Percentiles rank a stretch among this genome's conserved stretches.
phyloP scores from a whole-genome alignment of 1,284 basidiomycete species.

The Ceraceosorus bombacis region DNA sequence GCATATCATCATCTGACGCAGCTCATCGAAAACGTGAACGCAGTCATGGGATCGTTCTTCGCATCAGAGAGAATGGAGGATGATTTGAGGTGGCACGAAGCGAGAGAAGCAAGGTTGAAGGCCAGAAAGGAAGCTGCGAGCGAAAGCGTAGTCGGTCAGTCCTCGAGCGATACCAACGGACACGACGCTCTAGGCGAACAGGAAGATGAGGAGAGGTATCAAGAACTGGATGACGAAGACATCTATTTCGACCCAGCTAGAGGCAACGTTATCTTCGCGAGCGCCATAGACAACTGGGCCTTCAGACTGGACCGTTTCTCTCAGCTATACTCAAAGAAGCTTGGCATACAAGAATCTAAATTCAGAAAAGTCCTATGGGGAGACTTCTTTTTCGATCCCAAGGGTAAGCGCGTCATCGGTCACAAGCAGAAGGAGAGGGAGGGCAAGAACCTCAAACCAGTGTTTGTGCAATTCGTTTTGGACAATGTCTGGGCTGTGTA shows the following conservation, averaged over 20 bases:
- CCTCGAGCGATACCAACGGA: slow-evolving; percentile 51
- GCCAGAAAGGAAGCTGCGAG: slow-evolving; percentile 59
- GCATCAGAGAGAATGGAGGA: slow-evolving; percentile 89
- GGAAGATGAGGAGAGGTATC: slow-evolving; percentile 44
- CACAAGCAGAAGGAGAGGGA: slow-evolving; percentile 70
- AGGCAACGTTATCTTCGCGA: slow-evolving; percentile 95
- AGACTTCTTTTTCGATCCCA: slow-evolving; percentile 93
- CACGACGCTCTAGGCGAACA: slow-evolving; percentile 50
- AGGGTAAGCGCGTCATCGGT: slow-evolving; percentile 85
- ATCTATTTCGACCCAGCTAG: slow-evolving; percentile 94
- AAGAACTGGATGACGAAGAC: slow-evolving; percentile 86
- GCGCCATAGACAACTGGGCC: slow-evolving; percentile 95
- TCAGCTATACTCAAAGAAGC: slow-evolving; percentile 79
- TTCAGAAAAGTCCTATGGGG: slow-evolving; percentile 89
- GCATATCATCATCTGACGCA: slow-evolving; percentile 89
- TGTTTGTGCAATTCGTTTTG: slow-evolving; percentile 95
- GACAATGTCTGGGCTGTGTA: slow-evolving; percentile 98
- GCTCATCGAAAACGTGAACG: slow-evolving; percentile 94
- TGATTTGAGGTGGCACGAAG: slow-evolving; percentile 86
- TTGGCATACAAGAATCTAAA: slow-evolving; percentile 82
- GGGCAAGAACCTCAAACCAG: slow-evolving; percentile 73
- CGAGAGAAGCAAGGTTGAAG: slow-evolving; percentile 71
- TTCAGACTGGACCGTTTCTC: slow-evolving; percentile 92
- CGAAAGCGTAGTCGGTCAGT: slow-evolving; percentile 16
- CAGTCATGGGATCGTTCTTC: slow-evolving; percentile 94